phyloP scores from a whole-genome alignment of 306 rosid genomes.

The Castanea crenata region DNA sequence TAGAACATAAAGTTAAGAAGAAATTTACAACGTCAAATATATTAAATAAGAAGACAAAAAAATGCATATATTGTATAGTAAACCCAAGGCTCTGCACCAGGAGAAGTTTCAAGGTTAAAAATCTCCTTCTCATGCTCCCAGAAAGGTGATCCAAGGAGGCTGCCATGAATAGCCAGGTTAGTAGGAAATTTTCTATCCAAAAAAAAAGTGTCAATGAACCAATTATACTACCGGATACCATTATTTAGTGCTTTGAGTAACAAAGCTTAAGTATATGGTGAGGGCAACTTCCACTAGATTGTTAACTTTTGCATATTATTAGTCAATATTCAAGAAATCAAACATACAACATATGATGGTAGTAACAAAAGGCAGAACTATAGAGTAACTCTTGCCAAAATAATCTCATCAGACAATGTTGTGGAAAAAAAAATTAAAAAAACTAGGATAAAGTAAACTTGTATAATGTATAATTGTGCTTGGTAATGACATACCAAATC shows the following conservation, averaged over 20 bases:
- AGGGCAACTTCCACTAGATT: constrained; percentile 1
- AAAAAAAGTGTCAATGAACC: too few species aligned
- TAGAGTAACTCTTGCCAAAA: not conserved
- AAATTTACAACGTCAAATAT: too few species aligned
- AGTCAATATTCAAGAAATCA: not conserved
- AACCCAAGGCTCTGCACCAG: constrained; percentile 83
- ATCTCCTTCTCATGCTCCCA: constrained; percentile 86
- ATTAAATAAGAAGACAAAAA: too few species aligned
- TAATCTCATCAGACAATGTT: not conserved
- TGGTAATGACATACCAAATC: too few species aligned
- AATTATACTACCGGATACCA: too few species aligned
- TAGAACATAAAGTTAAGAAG: too few species aligned
- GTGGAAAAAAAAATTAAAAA: not conserved
- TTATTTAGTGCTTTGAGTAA: not conserved
- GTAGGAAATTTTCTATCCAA: not conserved
- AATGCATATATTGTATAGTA: too few species aligned
- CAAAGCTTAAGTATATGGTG: constrained; percentile 9
- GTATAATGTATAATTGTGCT: not conserved
- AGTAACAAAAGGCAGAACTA: not conserved
- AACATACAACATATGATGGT: not conserved
- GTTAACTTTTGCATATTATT: not conserved
- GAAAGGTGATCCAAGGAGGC: constrained; percentile 76
- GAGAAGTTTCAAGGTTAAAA: constrained; percentile 78
- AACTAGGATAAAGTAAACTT: not conserved
- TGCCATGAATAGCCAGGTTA: constrained; percentile 40